Conservation (phyloP, 306 rosid genomes). For the Medicago arabica region DNA sequence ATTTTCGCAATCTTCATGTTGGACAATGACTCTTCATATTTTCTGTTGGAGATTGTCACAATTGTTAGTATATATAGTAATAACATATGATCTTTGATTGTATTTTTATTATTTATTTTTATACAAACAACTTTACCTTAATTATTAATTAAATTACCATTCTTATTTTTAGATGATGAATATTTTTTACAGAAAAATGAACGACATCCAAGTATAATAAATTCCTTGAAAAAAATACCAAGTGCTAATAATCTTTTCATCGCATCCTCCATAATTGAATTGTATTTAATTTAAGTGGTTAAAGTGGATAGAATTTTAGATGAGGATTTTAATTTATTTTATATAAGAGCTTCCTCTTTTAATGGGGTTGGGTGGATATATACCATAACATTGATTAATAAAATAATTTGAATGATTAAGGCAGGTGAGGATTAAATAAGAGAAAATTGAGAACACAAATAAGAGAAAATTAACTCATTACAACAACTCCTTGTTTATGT, state of each 20-base stretch:
- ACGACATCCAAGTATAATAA: neutral
- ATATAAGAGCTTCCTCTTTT: constrained; percentile 4
- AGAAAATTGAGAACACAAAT: neutral
- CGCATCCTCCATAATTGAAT: constrained; percentile 18
- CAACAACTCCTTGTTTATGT: constrained; percentile 24
- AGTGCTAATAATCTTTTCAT: neutral
- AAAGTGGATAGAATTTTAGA: constrained; percentile 18
- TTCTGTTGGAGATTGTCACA: constrained; percentile 9
- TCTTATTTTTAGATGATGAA: neutral
- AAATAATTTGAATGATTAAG: constrained; percentile 17
- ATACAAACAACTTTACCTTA: too few species aligned
- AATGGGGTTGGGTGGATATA: constrained; percentile 26
- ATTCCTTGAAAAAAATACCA: neutral
- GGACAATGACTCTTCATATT: constrained; percentile 4
- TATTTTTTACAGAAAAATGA: too few species aligned
- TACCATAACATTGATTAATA: constrained; percentile 18
- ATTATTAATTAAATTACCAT: neutral
- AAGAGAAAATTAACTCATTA: constrained; percentile 12
- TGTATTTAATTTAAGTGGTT: constrained; percentile 34
- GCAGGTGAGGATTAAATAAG: constrained; percentile 14
- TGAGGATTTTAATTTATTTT: constrained; percentile 24
- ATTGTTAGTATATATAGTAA: neutral
- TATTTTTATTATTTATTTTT: neutral
- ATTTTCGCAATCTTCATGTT: constrained; percentile 10
- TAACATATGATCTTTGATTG: neutral